phyloP scores from a whole-genome alignment of 768 basidiomycete genomes.

The Boletus pseudopeckii region DNA sequence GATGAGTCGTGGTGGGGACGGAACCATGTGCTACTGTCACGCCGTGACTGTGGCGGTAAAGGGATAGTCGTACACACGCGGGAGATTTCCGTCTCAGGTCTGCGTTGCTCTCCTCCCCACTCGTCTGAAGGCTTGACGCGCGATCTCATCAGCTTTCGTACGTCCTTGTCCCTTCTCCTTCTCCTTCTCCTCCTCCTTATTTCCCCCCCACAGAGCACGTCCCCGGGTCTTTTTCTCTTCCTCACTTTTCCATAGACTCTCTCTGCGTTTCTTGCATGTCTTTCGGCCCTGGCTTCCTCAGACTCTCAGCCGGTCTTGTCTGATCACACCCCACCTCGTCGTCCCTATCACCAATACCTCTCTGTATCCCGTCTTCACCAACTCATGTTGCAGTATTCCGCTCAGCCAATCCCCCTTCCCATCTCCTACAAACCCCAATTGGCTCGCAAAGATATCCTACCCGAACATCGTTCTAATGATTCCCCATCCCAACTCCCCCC shows the following conservation, averaged over 20 bases:
- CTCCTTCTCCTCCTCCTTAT: background rate
- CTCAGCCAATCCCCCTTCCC: conserved; percentile 33
- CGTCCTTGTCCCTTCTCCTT: conserved; percentile 11
- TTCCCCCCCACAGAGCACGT: conserved; percentile 1
- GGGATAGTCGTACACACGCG: conserved; percentile 1
- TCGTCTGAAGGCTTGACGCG: conserved; percentile 19
- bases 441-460: conserved; percentile 33
- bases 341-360: conserved; percentile 31
- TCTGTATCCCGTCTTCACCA: conserved; percentile 28
- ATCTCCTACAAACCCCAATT: conserved; percentile 28
- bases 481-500: background rate
- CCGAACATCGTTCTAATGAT: conserved; percentile 28
- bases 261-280: conserved; percentile 25
- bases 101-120: conserved; percentile 27
- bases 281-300: conserved; percentile 27
- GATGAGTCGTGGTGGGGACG: too few relatives aligned
- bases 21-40: conserved; percentile 17
- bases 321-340: conserved; percentile 39
- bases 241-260: conserved; percentile 2
- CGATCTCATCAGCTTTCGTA: conserved; percentile 11
- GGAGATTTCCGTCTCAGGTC: conserved; percentile 14
- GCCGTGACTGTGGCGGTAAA: conserved; percentile 3
- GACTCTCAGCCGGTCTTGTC: conserved; percentile 48
- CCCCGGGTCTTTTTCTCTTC: background rate
- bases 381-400: conserved; percentile 60